phyloP scores from a whole-genome alignment of 495 filamentous ascomycete genomes.

The Alectoria sarmentosa region DNA sequence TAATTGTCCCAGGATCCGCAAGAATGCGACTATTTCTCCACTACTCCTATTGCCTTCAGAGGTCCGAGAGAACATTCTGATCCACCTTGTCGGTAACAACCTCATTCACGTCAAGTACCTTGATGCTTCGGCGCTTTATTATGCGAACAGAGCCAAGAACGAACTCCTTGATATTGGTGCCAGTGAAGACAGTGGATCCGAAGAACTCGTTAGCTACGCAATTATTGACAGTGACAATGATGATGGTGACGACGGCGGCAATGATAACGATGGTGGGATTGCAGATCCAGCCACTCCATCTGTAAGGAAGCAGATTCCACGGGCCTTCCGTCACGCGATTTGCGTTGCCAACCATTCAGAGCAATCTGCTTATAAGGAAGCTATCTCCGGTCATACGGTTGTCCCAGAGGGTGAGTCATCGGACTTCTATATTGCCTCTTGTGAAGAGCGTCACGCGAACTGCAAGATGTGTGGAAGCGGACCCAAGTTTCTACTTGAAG shows the following conservation, averaged over 20 bases:
- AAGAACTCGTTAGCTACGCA: not conserved
- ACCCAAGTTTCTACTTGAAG: not conserved
- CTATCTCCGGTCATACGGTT: too few relatives aligned
- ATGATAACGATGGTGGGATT: not conserved
- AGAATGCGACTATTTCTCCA: slow-evolving; percentile 12
- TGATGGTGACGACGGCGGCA: not conserved
- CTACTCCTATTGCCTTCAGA: slow-evolving; percentile 12
- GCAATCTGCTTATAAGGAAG: not conserved
- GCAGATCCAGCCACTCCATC: not conserved
- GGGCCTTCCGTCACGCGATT: not conserved
- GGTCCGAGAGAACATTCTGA: slow-evolving; percentile 17
- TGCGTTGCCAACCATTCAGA: slow-evolving; percentile 7
- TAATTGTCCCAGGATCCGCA: slow-evolving; percentile 4
- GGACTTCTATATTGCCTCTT: not conserved
- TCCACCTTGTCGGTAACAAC: slow-evolving; percentile 8
- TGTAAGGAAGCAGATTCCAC: not conserved
- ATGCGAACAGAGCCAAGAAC: not conserved
- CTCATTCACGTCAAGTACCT: slow-evolving; percentile 19
- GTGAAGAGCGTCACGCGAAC: not conserved
- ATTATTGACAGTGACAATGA: too few relatives aligned
- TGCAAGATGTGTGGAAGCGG: not conserved
- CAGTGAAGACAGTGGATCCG: not conserved
- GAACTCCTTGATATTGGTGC: not conserved
- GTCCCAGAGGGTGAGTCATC: not conserved
- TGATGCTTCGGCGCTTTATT: not conserved